These are phyloP conservation scores for Solanum gracilifrons DNA, from an alignment of 257 asterid species.

Conservation along the genomic window DNA sequence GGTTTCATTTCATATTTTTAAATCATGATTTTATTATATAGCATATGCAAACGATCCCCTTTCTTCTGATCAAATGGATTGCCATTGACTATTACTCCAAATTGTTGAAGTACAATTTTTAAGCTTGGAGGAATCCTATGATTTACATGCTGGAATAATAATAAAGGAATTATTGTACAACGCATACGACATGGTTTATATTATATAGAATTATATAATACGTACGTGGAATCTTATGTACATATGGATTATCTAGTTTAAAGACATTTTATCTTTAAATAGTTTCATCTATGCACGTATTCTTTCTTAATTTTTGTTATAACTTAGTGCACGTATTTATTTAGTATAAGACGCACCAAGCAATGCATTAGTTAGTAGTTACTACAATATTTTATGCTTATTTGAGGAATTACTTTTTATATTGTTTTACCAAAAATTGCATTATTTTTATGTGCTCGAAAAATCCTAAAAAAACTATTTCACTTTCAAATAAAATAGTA, in stretches of 20 bases:
- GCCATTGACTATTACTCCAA: neutral
- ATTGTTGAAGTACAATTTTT: neutral
- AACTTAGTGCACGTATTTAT: too few species aligned
- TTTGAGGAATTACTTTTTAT: neutral
- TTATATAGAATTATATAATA: too few species aligned
- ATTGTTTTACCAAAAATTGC: neutral
- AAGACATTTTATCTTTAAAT: neutral
- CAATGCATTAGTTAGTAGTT: too few species aligned
- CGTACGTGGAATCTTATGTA: neutral
- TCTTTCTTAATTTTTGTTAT: neutral
- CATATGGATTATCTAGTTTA: neutral
- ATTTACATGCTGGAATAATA: neutral
- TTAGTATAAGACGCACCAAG: neutral
- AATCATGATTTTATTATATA: too few species aligned
- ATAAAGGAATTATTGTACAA: neutral
- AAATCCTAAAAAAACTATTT: too few species aligned
- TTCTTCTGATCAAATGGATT: neutral
- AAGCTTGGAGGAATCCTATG: neutral
- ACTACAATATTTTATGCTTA: neutral
- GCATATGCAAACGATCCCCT: too few species aligned
- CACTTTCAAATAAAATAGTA: too few species aligned
- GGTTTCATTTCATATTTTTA: too few species aligned
- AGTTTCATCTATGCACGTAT: neutral
- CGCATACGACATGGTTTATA: neutral
- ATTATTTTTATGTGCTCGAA: neutral